phyloP scores from a whole-genome alignment of 768 basidiomycete species.

The Leccinellum luteum region DNA sequence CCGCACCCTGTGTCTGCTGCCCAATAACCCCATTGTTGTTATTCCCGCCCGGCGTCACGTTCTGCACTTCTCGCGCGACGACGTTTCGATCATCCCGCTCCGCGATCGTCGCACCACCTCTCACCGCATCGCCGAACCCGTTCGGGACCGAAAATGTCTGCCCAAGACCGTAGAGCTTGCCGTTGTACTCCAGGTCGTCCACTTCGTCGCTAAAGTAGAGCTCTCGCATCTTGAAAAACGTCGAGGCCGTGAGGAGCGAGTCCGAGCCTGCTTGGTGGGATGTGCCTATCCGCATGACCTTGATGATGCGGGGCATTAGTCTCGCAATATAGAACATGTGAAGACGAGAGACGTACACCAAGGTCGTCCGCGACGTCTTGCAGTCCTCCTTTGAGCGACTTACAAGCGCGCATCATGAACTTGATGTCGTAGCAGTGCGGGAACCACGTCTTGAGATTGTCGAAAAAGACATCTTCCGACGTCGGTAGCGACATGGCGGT shows the following conservation, averaged over 20 bases:
- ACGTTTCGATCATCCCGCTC: slow-evolving; percentile 68
- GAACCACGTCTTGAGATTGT: slow-evolving; percentile 87
- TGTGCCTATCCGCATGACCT: slow-evolving; percentile 87
- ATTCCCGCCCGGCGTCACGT: slow-evolving; percentile 48
- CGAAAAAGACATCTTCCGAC: slow-evolving; percentile 88
- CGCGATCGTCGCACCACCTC: slow-evolving; percentile 78
- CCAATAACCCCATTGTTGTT: slow-evolving; percentile 32
- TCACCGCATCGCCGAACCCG: slow-evolving; percentile 60
- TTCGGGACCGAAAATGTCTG: slow-evolving; percentile 71
- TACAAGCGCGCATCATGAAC: slow-evolving; percentile 87
- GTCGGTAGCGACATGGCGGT: slow-evolving; percentile 83
- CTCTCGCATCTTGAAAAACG: slow-evolving; percentile 95
- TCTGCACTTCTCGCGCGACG: slow-evolving; percentile 48
- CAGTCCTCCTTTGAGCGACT: slow-evolving; percentile 79
- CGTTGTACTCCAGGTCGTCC: slow-evolving; percentile 79
- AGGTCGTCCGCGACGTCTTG: slow-evolving; percentile 97
- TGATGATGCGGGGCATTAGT: not conserved
- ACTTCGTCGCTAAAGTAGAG: slow-evolving; percentile 89
- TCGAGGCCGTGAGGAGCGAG: slow-evolving; percentile 86
- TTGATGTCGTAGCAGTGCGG: slow-evolving; percentile 98
- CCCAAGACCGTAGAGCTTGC: slow-evolving; percentile 81
- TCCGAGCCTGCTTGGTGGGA: slow-evolving; percentile 99
- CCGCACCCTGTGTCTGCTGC: slow-evolving; percentile 36
- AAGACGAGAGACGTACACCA: slow-evolving; percentile 56
- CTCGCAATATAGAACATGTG: not conserved